Conservation (phyloP, 2,329 filamentous ascomycete species). For the Penicillium oxalicum region DNA sequence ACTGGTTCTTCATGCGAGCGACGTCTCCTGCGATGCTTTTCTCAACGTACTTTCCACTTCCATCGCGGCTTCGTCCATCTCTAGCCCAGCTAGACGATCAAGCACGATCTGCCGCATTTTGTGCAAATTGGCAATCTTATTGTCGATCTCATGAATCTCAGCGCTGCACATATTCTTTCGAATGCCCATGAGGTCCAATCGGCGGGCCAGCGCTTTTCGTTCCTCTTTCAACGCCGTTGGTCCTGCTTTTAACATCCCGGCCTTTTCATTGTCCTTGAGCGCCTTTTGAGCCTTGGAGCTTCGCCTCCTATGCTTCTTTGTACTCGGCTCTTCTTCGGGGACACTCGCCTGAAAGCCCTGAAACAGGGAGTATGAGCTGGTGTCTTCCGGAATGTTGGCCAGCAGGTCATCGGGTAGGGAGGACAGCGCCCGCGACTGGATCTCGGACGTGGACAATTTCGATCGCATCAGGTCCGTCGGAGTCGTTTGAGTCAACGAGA, state of each 20-base stretch:
- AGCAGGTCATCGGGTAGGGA: slow-evolving; percentile 88
- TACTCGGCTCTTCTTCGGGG: slow-evolving; percentile 60
- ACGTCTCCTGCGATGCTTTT: background rate
- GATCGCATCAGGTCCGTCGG: slow-evolving; percentile 92
- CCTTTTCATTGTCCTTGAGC: slow-evolving; percentile 55
- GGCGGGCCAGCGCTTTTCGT: slow-evolving; percentile 70
- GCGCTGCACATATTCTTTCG: slow-evolving; percentile 97
- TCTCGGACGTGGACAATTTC: slow-evolving; percentile 82
- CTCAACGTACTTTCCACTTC: slow-evolving; percentile 72
- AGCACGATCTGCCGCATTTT: slow-evolving; percentile 90
- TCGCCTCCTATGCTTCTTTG: slow-evolving; percentile 63
- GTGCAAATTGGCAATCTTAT: slow-evolving; percentile 88
- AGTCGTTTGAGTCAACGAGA: slow-evolving; percentile 82
- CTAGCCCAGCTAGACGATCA: slow-evolving; percentile 75
- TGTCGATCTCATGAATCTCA: slow-evolving; percentile 94
- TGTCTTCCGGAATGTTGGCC: slow-evolving; percentile 77
- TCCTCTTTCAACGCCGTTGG: slow-evolving; percentile 73
- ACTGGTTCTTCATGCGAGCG: background rate
- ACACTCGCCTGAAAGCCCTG: slow-evolving; percentile 92
- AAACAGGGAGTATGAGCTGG: slow-evolving; percentile 85
- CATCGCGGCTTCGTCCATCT: slow-evolving; percentile 82
- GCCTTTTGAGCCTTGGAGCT: slow-evolving; percentile 71
- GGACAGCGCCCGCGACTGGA: slow-evolving; percentile 84
- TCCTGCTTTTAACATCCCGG: slow-evolving; percentile 54
- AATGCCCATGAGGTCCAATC: slow-evolving; percentile 83